Conservation (phyloP, 352 stramenopile genomes). For the Pythium dissimile region DNA sequence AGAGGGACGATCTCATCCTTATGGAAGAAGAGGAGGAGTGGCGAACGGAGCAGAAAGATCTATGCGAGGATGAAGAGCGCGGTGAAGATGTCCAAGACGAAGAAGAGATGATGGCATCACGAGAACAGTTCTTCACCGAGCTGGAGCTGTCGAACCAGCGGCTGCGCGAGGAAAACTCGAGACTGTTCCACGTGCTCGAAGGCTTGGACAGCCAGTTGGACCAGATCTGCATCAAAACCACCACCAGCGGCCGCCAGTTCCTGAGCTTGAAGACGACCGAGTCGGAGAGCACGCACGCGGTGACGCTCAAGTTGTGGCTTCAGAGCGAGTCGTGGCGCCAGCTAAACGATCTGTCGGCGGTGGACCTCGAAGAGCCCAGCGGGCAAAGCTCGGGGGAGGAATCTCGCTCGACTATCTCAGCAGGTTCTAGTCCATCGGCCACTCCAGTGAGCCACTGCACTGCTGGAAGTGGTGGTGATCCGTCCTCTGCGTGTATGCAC, state of each 20-base stretch:
- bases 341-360: conserved; percentile 9
- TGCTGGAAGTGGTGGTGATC: background rate
- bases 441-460: background rate
- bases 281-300: conserved; percentile 1
- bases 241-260: conserved; percentile 31
- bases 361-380: background rate
- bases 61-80: background rate
- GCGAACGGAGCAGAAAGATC: background rate
- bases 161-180: conserved; percentile 48
- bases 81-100: no score
- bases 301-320: conserved; percentile 56
- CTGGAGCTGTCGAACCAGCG: conserved; percentile 37
- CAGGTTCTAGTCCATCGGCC: background rate
- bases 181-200: conserved; percentile 44
- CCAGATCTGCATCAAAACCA: conserved; percentile 37
- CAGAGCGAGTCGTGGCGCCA: conserved; percentile 33
- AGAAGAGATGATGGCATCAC: background rate
- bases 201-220: conserved; percentile 43
- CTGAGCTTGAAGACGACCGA: conserved; percentile 17
- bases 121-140: conserved; percentile 16
- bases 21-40: background rate
- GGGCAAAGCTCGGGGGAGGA: background rate
- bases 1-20: no score
- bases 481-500: conserved; percentile 36
- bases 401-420: background rate